These are phyloP conservation scores for Ceriops tagal DNA, from an alignment of 345 rosid genomes.

Conservation along the genomic window DNA sequence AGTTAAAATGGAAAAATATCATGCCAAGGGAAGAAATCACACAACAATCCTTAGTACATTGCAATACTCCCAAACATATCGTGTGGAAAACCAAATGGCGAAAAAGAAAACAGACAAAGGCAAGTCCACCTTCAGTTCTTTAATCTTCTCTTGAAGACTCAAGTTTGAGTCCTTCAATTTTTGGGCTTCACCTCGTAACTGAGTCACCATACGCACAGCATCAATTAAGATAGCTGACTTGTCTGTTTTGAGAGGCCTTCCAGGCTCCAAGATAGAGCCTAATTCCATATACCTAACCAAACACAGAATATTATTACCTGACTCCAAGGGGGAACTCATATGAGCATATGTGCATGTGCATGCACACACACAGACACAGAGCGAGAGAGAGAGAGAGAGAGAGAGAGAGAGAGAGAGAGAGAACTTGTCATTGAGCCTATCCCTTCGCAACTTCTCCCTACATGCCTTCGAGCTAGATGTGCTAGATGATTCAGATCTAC, in stretches of 20 bases:
- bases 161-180: constrained; percentile 76
- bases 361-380: no score
- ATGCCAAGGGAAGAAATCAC: constrained; percentile 4
- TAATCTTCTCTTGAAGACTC: constrained; percentile 72
- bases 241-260: constrained; percentile 72
- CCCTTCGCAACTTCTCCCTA: constrained; percentile 88
- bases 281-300: constrained; percentile 67
- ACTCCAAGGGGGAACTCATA: no score
- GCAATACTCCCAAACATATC: background rate
- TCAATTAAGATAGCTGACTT: constrained; percentile 83
- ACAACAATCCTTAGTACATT: background rate
- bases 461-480: constrained; percentile 86
- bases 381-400: background rate
- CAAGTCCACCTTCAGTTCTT: constrained; percentile 65
- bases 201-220: constrained; percentile 74
- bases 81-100: background rate
- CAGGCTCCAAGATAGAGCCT: constrained; percentile 78
- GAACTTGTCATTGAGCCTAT: constrained; percentile 74
- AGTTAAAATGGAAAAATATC: background rate
- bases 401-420: constrained; percentile 11
- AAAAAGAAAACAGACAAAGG: background rate
- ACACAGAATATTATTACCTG: constrained; percentile 9
- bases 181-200: constrained; percentile 66
- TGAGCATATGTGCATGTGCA: no score
- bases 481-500: constrained; percentile 41